Conservation (phyloP, 2,329 filamentous ascomycete genomes). For the Nemania abortiva region DNA sequence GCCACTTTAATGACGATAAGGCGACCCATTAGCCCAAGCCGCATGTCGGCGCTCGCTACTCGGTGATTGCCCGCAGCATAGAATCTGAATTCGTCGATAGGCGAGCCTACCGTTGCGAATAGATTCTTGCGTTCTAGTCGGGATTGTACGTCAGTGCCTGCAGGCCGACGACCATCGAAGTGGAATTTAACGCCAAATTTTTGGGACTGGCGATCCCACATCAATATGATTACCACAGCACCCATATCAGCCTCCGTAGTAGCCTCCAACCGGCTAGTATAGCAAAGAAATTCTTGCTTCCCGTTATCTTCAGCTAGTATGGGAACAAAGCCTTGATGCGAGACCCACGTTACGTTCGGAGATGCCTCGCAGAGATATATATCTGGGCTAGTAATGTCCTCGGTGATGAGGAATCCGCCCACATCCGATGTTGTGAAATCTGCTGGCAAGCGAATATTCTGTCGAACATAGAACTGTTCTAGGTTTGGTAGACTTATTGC, state of each 20-base stretch:
- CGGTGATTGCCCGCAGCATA: neutral
- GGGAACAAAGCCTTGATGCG: conserved; percentile 12
- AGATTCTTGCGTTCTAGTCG: neutral
- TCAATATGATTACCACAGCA: conserved; percentile 3
- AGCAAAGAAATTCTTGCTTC: conserved; percentile 17
- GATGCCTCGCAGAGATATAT: conserved; percentile 16
- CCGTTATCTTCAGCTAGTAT: conserved; percentile 2
- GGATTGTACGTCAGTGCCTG: neutral
- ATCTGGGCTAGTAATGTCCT: conserved; percentile 13
- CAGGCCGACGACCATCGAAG: neutral
- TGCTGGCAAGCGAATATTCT: conserved; percentile 16
- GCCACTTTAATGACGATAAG: conserved; percentile 25
- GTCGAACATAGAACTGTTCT: conserved; percentile 21
- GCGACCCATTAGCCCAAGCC: conserved; percentile 20
- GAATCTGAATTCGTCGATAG: conserved; percentile 1
- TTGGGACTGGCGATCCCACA: conserved; percentile 6
- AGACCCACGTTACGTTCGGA: neutral
- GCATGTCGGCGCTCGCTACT: conserved; percentile 22
- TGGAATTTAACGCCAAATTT: conserved; percentile 13
- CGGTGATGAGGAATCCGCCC: conserved; percentile 15
- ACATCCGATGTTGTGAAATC: conserved; percentile 13
- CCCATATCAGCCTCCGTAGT: conserved; percentile 9
- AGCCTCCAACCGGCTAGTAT: conserved; percentile 3
- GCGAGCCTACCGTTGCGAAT: neutral
- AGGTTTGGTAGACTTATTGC: neutral